Evolutionary conservation across 352 stramenopile species (phyloP).

Genomic region (Phytophthora tubulina): DNA sequence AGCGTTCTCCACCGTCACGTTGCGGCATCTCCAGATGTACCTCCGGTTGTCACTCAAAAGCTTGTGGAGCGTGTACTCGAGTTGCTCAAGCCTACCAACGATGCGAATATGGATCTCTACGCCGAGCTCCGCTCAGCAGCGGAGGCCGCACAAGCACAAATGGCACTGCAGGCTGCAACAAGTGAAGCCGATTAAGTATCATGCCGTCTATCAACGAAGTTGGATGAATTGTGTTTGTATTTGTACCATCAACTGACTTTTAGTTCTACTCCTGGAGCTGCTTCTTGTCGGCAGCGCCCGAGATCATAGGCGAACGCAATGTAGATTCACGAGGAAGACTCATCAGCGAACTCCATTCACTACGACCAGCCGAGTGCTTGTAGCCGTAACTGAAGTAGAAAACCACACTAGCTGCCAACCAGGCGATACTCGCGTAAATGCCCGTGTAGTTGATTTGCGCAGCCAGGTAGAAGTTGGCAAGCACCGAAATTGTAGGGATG

Average conservation of each 20-base stretch:
- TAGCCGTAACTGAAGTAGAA: constrained; percentile 88
- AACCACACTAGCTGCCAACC: constrained; percentile 64
- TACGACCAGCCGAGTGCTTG: constrained; percentile 66
- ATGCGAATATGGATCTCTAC: constrained; percentile 75
- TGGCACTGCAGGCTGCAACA: constrained; percentile 30
- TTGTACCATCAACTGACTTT: constrained; percentile 31
- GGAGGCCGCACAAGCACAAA: constrained; percentile 47
- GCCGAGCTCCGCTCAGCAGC: constrained; percentile 50
- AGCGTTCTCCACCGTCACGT: constrained; percentile 54
- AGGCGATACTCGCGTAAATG: constrained; percentile 62
- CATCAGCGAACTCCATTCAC: constrained; percentile 66
- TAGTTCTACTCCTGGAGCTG: constrained; percentile 41
- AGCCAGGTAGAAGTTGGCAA: constrained; percentile 79
- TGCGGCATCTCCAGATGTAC: constrained; percentile 41
- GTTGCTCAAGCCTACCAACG: constrained; percentile 58
- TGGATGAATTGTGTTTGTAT: constrained; percentile 8
- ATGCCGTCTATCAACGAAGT: neutral
- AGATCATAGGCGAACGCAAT: constrained; percentile 65
- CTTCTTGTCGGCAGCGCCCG: constrained; percentile 50
- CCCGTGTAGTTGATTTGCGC: constrained; percentile 64
- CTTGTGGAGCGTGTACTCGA: constrained; percentile 73
- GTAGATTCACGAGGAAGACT: constrained; percentile 56
- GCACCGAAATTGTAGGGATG: constrained; percentile 60
- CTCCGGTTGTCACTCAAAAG: constrained; percentile 64
- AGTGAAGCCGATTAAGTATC: constrained; percentile 23